A percentile compares a stretch with the other conserved stretches of the same genome.
Evolutionary conservation across 73 alveolate genomes (phyloP).

Genomic region (Blepharisma japonicum): DNA sequence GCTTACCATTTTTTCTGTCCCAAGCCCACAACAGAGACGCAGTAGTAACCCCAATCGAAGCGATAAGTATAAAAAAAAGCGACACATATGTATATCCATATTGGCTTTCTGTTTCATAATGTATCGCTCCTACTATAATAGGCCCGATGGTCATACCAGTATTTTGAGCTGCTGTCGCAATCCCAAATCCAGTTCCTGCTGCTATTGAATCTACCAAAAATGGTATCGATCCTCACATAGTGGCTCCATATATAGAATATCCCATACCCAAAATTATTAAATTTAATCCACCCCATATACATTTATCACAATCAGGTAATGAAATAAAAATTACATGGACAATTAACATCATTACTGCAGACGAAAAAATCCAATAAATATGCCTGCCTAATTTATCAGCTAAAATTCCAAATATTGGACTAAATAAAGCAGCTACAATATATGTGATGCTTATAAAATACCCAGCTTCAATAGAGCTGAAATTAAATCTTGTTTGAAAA

Average conservation of each 20-base stretch:
- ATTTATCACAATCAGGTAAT: conserved; percentile 39
- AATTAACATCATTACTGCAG: conserved; percentile 40
- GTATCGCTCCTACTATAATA: conserved; percentile 47
- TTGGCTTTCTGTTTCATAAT: neutral
- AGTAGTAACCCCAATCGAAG: neutral
- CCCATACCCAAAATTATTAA: conserved; percentile 64
- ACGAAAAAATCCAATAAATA: conserved; percentile 42
- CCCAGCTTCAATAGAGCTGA: neutral
- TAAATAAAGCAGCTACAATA: neutral
- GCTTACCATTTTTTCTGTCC: no score
- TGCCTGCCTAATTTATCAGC: conserved; percentile 65
- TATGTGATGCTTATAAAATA: neutral
- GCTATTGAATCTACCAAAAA: conserved; percentile 59
- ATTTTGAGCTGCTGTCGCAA: conserved; percentile 75
- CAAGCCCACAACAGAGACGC: no score
- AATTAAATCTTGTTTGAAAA: neutral
- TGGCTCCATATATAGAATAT: conserved; percentile 74
- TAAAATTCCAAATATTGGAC: conserved; percentile 37
- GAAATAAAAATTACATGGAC: conserved; percentile 50
- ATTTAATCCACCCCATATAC: conserved; percentile 45
- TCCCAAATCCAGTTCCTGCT: conserved; percentile 86
- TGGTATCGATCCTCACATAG: conserved; percentile 80
- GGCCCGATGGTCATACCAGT: conserved; percentile 73
- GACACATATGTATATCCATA: neutral
- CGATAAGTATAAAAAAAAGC: neutral